phyloP scores from a whole-genome alignment of 176 grass and related monocot genomes.

The Zizania latifolia region DNA sequence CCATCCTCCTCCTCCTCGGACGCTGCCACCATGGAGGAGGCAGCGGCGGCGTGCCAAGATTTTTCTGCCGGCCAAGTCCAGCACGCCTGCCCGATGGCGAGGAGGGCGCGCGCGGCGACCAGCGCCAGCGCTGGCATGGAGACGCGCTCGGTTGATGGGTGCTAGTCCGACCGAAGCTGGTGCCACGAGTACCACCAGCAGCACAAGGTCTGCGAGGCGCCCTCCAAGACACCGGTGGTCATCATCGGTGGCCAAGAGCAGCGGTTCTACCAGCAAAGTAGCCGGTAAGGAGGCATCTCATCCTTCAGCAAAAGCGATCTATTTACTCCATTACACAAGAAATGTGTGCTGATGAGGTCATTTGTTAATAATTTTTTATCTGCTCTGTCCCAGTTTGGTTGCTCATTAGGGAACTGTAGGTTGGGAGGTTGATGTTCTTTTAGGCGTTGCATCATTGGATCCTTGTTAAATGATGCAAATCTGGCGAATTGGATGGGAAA shows the following conservation, averaged over 20 bases:
- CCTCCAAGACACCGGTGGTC: slow-evolving; percentile 79
- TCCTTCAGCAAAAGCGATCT: not conserved
- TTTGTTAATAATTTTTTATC: slow-evolving; percentile 22
- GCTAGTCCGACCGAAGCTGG: slow-evolving; percentile 59
- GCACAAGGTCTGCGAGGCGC: slow-evolving; percentile 82
- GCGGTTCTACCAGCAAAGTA: slow-evolving; percentile 89
- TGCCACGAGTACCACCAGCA: slow-evolving; percentile 78
- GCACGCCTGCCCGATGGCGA: not conserved
- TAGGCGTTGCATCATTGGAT: no score
- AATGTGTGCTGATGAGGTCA: slow-evolving; percentile 5
- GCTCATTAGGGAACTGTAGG: not conserved
- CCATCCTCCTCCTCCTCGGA: slow-evolving; percentile 19
- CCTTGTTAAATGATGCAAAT: no score
- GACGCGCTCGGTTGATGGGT: slow-evolving; percentile 63
- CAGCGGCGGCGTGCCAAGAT: slow-evolving; percentile 19
- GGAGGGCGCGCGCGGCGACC: slow-evolving; percentile 17
- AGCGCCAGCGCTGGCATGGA: not conserved
- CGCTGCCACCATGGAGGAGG: not conserved
- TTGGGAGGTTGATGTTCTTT: no score
- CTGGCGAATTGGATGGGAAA: no score
- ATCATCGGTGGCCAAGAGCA: slow-evolving; percentile 63
- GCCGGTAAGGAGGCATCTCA: slow-evolving; percentile 52
- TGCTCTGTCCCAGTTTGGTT: slow-evolving; percentile 16
- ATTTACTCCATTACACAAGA: not conserved
- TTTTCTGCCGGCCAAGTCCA: slow-evolving; percentile 38